phyloP scores from a whole-genome alignment of 257 asterid species.

The Petunia secreta region DNA sequence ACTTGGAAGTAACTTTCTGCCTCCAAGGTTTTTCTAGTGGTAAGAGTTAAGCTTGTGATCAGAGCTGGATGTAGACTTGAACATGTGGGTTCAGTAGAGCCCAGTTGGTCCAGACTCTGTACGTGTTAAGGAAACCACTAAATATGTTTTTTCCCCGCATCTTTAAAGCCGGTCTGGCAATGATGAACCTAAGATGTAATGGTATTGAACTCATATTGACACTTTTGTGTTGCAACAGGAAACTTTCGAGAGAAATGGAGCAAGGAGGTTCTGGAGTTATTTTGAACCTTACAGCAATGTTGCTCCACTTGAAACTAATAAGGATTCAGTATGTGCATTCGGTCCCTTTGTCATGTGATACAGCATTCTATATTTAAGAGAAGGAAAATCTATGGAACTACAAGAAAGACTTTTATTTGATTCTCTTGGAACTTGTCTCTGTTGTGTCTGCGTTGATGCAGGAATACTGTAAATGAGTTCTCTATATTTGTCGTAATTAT shows the following conservation, averaged over 20 bases:
- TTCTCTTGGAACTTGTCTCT: background rate
- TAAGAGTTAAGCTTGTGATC: no score
- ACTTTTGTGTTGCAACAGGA: conserved; percentile 54
- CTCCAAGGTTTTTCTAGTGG: no score
- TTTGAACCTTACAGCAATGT: conserved; percentile 58
- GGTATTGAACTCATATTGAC: background rate
- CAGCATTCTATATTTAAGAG: background rate
- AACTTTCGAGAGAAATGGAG: conserved; percentile 70
- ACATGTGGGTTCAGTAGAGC: no score
- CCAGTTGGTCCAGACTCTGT: no score
- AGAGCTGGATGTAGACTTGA: no score
- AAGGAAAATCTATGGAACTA: background rate
- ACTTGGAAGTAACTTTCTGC: background rate
- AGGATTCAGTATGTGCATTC: conserved; percentile 51
- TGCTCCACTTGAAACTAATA: conserved; percentile 49
- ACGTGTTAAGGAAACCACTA: no score
- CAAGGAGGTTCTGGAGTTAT: conserved; percentile 84
- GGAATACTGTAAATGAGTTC: background rate
- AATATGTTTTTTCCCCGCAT: no score
- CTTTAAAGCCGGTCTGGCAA: background rate
- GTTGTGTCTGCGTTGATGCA: conserved; percentile 19
- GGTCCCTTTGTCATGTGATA: conserved; percentile 10
- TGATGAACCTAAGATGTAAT: background rate
- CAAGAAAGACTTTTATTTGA: conserved; percentile 1
- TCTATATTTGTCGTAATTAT: background rate